Base-by-base conservation (phyloP, 495 filamentous ascomycete genomes). In the Zalerion maritima region DNA sequence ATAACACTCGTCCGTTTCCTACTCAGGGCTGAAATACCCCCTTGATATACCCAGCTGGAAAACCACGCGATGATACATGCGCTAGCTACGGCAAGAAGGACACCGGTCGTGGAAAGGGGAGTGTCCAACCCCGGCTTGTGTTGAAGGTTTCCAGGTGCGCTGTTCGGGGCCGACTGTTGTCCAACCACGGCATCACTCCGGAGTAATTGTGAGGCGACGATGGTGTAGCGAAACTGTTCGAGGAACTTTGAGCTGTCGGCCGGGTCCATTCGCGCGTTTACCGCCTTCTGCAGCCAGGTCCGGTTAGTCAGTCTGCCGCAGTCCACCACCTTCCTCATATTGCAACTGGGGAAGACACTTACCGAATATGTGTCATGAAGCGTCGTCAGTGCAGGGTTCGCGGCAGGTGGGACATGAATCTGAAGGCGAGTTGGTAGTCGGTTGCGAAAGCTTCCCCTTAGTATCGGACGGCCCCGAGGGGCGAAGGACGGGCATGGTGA, bases 191-290 rank as follows among this genome's bases (percentile, higher is more conserved):
- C n/a, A n/a, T 20, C 15, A 3, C 9, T 17, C 6, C 28, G 18
- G 11, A 97, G 59, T 13, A 97, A 67, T 45, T 92, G 89, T 21
- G 89, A 97, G 16, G 87, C 85, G 28, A 96, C 76, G 36, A 97
- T 87, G 18, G 85, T 78, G 48, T 96, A 96, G 14, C 89, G 79
- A 32, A 96, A 94, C 42, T 87, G 79, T 60, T 97, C 89, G 26
- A 97, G 66, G 43, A 97, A 97, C 24, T 73, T 69, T 36, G 76
- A 64, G 44, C 89, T 93, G 37, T 93, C 84, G 32, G 73, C 74
- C 39, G 76, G 68, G 21, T 81, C 78, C 37, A 94, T 67, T 30
- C 76, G 72, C 23, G 81, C 78, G 40, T 82, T 86, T 24, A 81
- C 64, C 7, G 68, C 67, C 41, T 54, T 57, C 52, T 73, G 27